Evolutionary conservation across 1,284 basidiomycete species (phyloP).

Genomic region (Austroboletus niveus): DNA sequence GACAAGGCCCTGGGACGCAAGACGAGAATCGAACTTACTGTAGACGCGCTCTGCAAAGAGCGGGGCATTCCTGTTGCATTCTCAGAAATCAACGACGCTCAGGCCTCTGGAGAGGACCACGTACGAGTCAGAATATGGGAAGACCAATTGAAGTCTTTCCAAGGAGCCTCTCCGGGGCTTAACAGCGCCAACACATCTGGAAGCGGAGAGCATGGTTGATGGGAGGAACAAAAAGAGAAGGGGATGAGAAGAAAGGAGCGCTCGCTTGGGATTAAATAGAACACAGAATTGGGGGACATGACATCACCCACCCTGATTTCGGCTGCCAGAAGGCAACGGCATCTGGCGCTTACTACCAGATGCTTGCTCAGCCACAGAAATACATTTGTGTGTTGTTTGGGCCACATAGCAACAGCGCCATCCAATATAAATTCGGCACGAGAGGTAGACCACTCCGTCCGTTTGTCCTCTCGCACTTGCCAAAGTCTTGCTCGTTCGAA

Average conservation of each 20-base stretch:
- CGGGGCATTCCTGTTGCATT: constrained; percentile 27
- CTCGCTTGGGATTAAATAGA: background rate
- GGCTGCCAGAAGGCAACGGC: background rate
- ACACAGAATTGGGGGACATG: constrained; percentile 15
- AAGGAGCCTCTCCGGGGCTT: constrained; percentile 40
- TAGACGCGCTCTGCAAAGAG: background rate
- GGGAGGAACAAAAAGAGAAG: background rate
- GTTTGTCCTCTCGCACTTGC: no score
- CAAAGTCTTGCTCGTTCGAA: no score
- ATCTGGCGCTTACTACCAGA: background rate
- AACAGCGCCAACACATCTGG: constrained; percentile 37
- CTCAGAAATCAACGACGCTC: constrained; percentile 36
- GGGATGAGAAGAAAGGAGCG: constrained; percentile 4
- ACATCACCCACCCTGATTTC: constrained; percentile 25
- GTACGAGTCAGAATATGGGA: constrained; percentile 19
- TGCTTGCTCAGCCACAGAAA: background rate
- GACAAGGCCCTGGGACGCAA: background rate
- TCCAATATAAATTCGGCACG: no score
- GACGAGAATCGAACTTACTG: background rate
- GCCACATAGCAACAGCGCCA: no score
- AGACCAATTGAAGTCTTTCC: constrained; percentile 25
- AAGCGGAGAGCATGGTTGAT: constrained; percentile 13
- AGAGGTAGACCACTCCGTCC: no score
- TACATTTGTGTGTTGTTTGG: no score
- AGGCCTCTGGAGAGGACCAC: constrained; percentile 14